Evolutionary conservation across 2,329 filamentous ascomycete genomes (phyloP).

Genomic region (Cryphonectria parasitica): DNA sequence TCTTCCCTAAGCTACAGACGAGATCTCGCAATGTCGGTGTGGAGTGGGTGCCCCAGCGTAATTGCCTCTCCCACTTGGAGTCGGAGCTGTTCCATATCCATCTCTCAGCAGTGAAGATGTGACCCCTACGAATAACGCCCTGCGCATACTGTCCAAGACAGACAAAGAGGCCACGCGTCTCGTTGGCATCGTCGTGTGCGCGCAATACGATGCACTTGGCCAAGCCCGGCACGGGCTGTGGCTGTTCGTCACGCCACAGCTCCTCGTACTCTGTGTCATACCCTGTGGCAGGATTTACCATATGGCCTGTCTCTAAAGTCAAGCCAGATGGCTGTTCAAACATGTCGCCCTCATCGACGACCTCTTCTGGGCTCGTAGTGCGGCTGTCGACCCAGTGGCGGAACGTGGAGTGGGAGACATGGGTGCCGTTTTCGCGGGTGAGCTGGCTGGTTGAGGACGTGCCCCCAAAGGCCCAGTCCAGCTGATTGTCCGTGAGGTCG

Average conservation of each 20-base stretch:
- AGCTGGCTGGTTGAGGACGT: conserved; percentile 46
- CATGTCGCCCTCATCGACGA: conserved; percentile 62
- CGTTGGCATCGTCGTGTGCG: conserved; percentile 39
- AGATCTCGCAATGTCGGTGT: conserved; percentile 10
- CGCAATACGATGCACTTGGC: conserved; percentile 43
- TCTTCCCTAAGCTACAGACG: neutral
- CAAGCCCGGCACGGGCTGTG: conserved; percentile 36
- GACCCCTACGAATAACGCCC: conserved; percentile 54
- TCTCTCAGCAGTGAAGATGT: conserved; percentile 53
- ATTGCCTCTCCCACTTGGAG: conserved; percentile 16
- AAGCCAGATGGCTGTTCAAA: conserved; percentile 45
- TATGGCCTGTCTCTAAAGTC: conserved; percentile 61
- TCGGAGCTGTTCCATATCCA: conserved; percentile 51
- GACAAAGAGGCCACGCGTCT: conserved; percentile 54
- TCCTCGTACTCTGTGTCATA: conserved; percentile 64
- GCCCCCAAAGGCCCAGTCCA: conserved; percentile 71
- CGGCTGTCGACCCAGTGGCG: conserved; percentile 65
- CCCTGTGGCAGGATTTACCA: conserved; percentile 61
- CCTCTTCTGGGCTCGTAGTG: conserved; percentile 41
- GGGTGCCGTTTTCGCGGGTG: conserved; percentile 35
- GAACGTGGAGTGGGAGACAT: conserved; percentile 50
- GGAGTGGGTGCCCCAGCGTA: conserved; percentile 8
- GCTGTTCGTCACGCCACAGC: conserved; percentile 59
- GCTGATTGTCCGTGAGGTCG: conserved; percentile 33
- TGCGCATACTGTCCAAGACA: conserved; percentile 60